Base-by-base conservation (phyloP, 495 filamentous ascomycete genomes). In the Podospora sp. region DNA sequence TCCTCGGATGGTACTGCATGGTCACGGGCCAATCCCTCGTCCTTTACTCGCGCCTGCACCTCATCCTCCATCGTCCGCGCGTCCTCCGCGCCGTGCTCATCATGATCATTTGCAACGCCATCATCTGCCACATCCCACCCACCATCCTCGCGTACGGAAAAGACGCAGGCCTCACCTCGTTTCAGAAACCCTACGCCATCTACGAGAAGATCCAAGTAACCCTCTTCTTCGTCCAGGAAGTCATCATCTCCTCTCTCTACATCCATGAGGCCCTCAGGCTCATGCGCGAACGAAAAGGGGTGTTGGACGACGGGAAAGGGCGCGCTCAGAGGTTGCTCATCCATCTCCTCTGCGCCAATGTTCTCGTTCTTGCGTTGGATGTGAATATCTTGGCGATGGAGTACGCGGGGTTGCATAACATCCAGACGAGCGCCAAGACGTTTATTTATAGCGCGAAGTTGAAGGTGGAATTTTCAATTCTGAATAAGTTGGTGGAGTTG, bases 171-270 rank as follows among this genome's bases (percentile, higher is more conserved):
- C 51, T 65, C 6, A 60, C 46, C 7, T 53, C 69, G 50, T 80
- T 76, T 27, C 75, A 82, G 49, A 63, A 65, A 40, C 80, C 81
- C 51, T 85, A 88, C 73, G 81, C 80, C 53, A 68, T 87, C 71
- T 86, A 86, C 80, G 88, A 90, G 71, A 87, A 87, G 71, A 82
- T 89, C 60, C 88, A 90, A 70, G 85, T 89, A 78, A 86, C 85
- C 33, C 78, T 81, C 26, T 89, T 90, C 73, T 86, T 80, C 72
- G 57, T 89, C 18, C 88, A 90, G 71, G 88, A 90, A 68, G 79
- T 84, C 55, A 73, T 87, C 69, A 81, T 90, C 66, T 89, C 87
- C 0, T 80, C 75, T 1, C 71, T 90, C 22, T 90, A 90, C 73
- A 84, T 90, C 73, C 80, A 77, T 73, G 84, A 86, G 78, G 77